Conservation (phyloP, 208 protist genomes). For the Wallacemonas sp. region DNA sequence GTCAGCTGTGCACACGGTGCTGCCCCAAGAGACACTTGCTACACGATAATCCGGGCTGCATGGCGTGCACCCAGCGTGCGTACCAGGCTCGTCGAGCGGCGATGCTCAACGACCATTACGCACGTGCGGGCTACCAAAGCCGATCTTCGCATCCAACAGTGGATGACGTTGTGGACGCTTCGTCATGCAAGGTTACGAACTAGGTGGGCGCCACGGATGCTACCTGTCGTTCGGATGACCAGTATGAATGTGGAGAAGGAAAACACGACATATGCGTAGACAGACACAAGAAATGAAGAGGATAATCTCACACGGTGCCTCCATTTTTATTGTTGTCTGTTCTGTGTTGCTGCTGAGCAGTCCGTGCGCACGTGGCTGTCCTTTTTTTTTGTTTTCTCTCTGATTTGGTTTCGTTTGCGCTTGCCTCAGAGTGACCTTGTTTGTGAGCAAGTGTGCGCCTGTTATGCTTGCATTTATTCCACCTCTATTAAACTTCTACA, state of each 20-base stretch:
- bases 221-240: too few species aligned
- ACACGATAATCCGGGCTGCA: slow-evolving; percentile 65
- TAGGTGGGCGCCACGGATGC: background rate
- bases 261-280: background rate
- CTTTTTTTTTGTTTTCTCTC: too few species aligned
- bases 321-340: background rate
- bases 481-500: too few species aligned
- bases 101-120: slow-evolving; percentile 46
- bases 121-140: slow-evolving; percentile 1
- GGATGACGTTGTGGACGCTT: background rate
- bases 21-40: slow-evolving; percentile 71
- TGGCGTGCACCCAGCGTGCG: slow-evolving; percentile 56
- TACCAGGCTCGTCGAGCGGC: slow-evolving; percentile 35
- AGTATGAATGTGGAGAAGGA: background rate
- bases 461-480: too few species aligned
- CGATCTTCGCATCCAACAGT: background rate
- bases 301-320: slow-evolving; percentile 1
- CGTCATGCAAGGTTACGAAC: background rate
- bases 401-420: too few species aligned
- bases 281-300: background rate
- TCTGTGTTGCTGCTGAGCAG: too few species aligned
- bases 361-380: too few species aligned
- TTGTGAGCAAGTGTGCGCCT: too few species aligned
- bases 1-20: slow-evolving; percentile 72
- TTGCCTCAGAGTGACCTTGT: too few species aligned